Base-by-base conservation (phyloP, 106 monocot genomes). In the Vanilla planifolia region DNA sequence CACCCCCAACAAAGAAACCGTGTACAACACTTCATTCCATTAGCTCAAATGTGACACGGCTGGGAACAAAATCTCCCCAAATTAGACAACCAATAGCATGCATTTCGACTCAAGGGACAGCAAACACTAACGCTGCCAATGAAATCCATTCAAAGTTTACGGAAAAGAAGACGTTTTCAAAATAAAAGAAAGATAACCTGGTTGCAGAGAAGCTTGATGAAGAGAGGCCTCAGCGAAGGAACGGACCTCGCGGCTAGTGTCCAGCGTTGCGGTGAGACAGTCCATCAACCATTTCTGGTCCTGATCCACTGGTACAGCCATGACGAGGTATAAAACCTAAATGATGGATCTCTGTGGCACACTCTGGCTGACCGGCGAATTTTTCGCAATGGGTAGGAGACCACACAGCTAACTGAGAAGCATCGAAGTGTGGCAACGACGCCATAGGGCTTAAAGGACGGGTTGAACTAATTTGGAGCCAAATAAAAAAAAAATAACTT, bases 231-330 rank as follows among this genome's bases (percentile, higher is more conserved):
- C 96, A 27, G 96, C 96, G 61, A 96, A 96, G 65, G 84, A 84
- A 1, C 96, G 77, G 57, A 86, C 67, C 16, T 87, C 86, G 62
- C 76, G 90, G 58, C 32, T 81, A 25, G 80, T 77, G 67, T 96
- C 81, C 8, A 96, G 84, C 27, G 96, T 87, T 16, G 96, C 96
- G 35, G 60, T 67, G 43, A 96, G 90, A 74, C 90, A 91, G 43
- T 86, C 79, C 34, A 96, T 67, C 3, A 96, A 84, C 90, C 96
- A 96, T 34, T 79, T 75, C 81, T 96, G 90, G 69, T 96, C 87
- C 51, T 72, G 71, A 55, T 96, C 96, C 48, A 62, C 74, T 33
- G 36, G 17, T 8, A 20, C 33, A 35, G 16, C 16, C 57, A 57
- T 57, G 57, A 1, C 1, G 35, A 9, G 22, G 7, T 34, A 34